These are phyloP conservation scores for Otatea glauca DNA, from an alignment of 176 grass and related monocot genomes.

Conservation along the genomic window DNA sequence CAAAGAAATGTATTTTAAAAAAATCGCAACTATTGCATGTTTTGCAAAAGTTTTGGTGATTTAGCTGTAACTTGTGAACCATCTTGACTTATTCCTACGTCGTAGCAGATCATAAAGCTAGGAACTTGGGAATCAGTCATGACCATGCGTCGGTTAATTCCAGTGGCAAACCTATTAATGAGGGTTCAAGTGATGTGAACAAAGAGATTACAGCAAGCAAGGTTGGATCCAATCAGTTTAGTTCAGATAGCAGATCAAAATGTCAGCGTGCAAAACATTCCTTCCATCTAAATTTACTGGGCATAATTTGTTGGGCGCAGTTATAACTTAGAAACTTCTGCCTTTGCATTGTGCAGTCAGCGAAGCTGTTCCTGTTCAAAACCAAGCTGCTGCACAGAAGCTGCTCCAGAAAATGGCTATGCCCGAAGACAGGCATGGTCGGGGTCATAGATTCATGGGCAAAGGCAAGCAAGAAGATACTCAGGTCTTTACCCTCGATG, in stretches of 20 bases:
- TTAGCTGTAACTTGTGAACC: neutral
- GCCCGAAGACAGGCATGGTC: constrained; percentile 50
- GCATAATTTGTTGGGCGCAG: neutral
- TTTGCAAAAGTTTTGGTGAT: constrained; percentile 23
- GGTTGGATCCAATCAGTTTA: constrained; percentile 54
- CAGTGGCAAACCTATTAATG: constrained; percentile 40
- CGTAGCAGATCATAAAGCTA: constrained; percentile 52
- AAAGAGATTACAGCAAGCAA: constrained; percentile 37
- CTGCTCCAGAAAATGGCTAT: constrained; percentile 84
- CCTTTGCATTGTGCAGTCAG: constrained; percentile 55
- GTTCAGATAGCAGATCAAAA: constrained; percentile 71
- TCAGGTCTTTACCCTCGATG: constrained; percentile 85
- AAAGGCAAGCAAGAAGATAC: constrained; percentile 72
- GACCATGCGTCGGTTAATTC: constrained; percentile 34
- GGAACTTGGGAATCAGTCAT: constrained; percentile 45
- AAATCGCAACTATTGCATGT: neutral
- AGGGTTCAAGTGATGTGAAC: constrained; percentile 39
- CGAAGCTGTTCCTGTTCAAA: constrained; percentile 90
- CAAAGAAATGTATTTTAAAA: no score
- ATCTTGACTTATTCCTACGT: constrained; percentile 23
- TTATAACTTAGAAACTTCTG: neutral
- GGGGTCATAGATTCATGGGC: constrained; percentile 62
- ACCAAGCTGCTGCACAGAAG: constrained; percentile 92
- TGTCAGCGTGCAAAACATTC: constrained; percentile 42
- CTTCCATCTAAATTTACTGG: neutral